Base-by-base conservation (phyloP, 2,329 filamentous ascomycete species). In the Trichothecium roseum region DNA sequence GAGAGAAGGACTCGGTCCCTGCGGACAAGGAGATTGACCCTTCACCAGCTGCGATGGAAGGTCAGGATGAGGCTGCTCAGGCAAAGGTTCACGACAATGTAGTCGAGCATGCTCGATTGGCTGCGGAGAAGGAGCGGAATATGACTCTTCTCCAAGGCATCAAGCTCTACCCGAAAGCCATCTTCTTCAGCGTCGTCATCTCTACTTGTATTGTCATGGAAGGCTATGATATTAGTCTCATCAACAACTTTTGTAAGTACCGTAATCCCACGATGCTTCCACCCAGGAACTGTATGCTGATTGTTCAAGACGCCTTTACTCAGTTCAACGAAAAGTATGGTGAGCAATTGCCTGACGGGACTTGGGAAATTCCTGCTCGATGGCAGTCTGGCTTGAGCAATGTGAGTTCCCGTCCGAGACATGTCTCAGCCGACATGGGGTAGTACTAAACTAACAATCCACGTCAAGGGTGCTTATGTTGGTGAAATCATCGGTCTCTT, bases 171-270 rank as follows among this genome's bases (percentile, higher is more conserved):
- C 86, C 85, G 39, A 89, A 93, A 63, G 87, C 87, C 16, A 79
- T 93, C 38, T 71, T 64, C 16, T 94, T 85, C 84, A 85, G 79
- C 47, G 51, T 94, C 34, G 64, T 93, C 40, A 88, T 94, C 56
- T 89, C 82, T n/a, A 89, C 84, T 0, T 88, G 83, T 54, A 91
- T 94, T 50, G 77, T 75, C 49, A 94, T 94, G 87, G 86, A 94
- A 57, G 86, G 84, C 24, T 93, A 88, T 62, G 85, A 94, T 52
- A 68, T 91, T 39, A 79, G 75, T 49, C 64, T 93, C 36, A 75
- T 91, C 48, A 85, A 81, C 63, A 88, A 88, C 58, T 86, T 91
- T 52, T 88, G 75, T 61, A 59, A 49, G 43, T 47, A 15, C 31
- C 10, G 20, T 6, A 24, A 24, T 6, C 39, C 36, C 14, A 24